phyloP scores from a whole-genome alignment of 192 early-diverging fungal genomes.

The Backusella psychrophila region DNA sequence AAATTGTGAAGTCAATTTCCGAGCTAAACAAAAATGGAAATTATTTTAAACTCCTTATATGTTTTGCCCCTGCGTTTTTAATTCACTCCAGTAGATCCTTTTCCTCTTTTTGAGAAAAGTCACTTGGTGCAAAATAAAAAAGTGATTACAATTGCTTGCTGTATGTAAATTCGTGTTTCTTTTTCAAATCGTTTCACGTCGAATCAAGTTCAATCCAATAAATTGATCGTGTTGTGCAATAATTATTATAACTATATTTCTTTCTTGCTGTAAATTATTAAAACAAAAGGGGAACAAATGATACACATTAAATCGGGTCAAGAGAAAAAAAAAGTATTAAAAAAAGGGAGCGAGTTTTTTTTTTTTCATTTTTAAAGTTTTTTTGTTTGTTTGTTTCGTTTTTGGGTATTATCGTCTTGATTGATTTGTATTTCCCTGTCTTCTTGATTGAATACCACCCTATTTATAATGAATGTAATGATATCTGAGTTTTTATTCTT shows the following conservation, averaged over 20 bases:
- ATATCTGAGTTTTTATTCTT: not conserved
- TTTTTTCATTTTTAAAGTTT: not conserved
- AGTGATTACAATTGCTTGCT: not conserved
- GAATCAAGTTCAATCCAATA: not conserved
- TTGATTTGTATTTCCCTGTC: slow-evolving; percentile 9
- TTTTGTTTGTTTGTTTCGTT: not conserved
- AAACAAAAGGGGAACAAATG: not conserved
- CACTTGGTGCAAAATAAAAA: not conserved
- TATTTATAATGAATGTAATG: not conserved
- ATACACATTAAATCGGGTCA: not conserved
- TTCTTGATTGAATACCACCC: not conserved
- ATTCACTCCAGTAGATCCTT: not conserved
- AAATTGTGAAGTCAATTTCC: not conserved
- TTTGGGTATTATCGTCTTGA: slow-evolving; percentile 9
- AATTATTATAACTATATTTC: not conserved
- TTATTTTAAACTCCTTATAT: not conserved
- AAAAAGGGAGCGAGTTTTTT: not conserved
- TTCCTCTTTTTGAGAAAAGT: not conserved
- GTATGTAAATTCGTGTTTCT: not conserved
- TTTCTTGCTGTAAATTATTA: not conserved
- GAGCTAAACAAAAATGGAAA: not conserved
- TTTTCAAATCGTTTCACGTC: not conserved
- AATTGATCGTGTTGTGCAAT: not conserved
- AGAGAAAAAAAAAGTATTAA: not conserved
- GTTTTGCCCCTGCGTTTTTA: not conserved